Conservation (phyloP, 139 green algal species). For the Picochlorum sp. region DNA sequence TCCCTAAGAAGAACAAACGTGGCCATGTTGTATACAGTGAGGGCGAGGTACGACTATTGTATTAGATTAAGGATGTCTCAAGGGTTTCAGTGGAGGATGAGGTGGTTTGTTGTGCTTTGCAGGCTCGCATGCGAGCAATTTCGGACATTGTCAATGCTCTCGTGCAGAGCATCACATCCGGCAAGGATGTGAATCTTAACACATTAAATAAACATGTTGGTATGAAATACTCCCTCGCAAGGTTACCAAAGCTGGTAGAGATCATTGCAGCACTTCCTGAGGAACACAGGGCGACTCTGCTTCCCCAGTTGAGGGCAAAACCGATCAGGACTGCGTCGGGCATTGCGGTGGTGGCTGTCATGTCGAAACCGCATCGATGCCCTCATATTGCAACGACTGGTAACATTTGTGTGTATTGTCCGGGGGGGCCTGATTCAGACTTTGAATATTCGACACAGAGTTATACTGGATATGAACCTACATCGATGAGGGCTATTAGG, state of each 20-base stretch:
- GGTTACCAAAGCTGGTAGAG: conserved; percentile 90
- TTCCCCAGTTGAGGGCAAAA: conserved; percentile 79
- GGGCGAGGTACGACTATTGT: not conserved
- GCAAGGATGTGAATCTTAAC: conserved; percentile 79
- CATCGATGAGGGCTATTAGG: conserved; percentile 92
- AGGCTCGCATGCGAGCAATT: conserved; percentile 66
- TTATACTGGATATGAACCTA: conserved; percentile 93
- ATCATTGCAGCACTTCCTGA: conserved; percentile 95
- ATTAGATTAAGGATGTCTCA: not conserved
- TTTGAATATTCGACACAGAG: conserved; percentile 97
- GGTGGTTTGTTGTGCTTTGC: not conserved
- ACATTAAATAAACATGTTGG: conserved; percentile 49
- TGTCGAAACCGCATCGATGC: conserved; percentile 97
- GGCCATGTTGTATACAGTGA: conserved; percentile 10
- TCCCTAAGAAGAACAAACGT: conserved; percentile 7
- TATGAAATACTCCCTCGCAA: conserved; percentile 27
- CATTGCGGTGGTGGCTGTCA: conserved; percentile 96
- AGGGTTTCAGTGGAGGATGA: not conserved
- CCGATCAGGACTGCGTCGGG: conserved; percentile 87
- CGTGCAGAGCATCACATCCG: conserved; percentile 51
- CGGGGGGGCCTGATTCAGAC: conserved; percentile 91
- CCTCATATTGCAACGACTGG: conserved; percentile 98
- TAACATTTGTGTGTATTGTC: conserved; percentile 99
- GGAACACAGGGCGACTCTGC: conserved; percentile 68
- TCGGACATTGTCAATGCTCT: conserved; percentile 70